Percentiles rank a stretch among this genome's conserved stretches.
These are phyloP conservation scores for Phaeosphaeria sp. DNA, from an alignment of 2,329 filamentous ascomycete genomes.

Conservation along the genomic window DNA sequence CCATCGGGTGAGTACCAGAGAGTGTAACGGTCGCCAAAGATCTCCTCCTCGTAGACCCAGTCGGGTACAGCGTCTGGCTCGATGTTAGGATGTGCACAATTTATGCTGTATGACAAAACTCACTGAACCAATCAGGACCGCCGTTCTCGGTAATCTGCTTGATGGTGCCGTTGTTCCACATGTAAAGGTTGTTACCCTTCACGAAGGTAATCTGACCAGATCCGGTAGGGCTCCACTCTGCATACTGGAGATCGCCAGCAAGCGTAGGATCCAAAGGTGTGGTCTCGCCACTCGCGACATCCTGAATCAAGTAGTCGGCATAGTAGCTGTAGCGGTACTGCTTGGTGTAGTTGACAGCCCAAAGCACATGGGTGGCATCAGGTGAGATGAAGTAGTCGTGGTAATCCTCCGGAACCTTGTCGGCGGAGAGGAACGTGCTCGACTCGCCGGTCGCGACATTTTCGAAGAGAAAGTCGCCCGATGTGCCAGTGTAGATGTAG, in stretches of 20 bases:
- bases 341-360: slow-evolving; percentile 71
- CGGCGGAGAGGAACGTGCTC: slow-evolving; percentile 64
- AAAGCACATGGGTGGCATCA: slow-evolving; percentile 65
- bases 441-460: slow-evolving; percentile 66
- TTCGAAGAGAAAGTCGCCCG: slow-evolving; percentile 65
- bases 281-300: slow-evolving; percentile 64
- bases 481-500: slow-evolving; percentile 61
- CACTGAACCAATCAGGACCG: slow-evolving; percentile 67
- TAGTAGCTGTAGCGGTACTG: slow-evolving; percentile 74
- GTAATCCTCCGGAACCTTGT: slow-evolving; percentile 63
- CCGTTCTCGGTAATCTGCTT: slow-evolving; percentile 67
- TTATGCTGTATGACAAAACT: neutral
- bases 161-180: slow-evolving; percentile 63
- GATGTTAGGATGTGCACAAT: neutral
- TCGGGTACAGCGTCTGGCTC: slow-evolving; percentile 61
- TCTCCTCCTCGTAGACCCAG: slow-evolving; percentile 69
- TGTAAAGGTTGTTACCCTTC: slow-evolving; percentile 69
- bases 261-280: slow-evolving; percentile 66
- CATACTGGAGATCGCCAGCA: slow-evolving; percentile 71
- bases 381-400: slow-evolving; percentile 68
- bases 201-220: slow-evolving; percentile 71
- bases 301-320: slow-evolving; percentile 70
- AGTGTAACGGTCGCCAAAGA: slow-evolving; percentile 59
- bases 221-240: slow-evolving; percentile 63
- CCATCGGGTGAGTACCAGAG: slow-evolving; percentile 67